Base-by-base conservation (phyloP, 2,329 filamentous ascomycete species). In the Diplodia sapinea region DNA sequence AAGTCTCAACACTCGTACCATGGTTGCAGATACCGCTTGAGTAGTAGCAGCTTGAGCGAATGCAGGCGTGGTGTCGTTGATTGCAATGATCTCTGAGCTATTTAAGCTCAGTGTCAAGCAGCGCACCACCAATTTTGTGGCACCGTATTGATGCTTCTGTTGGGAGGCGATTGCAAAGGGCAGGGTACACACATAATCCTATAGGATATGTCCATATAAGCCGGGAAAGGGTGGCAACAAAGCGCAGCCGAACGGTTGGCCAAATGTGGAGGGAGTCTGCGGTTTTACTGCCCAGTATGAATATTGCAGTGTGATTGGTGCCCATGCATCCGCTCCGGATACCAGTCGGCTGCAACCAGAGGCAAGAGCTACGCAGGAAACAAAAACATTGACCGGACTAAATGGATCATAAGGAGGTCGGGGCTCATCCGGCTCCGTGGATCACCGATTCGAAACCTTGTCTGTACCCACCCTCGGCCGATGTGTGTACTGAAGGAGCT, bases 101-200 rank as follows among this genome's bases (percentile, higher is more conserved):
- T 66, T 66, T 66, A 49, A 56, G 26, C 51, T 17, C 9, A 9
- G 50, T 47, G 38, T 63, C 59, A 54, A 33, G 23, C 38, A 12
- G 4, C 13, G 3, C 26, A 26, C 26, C 26, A 26, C 26, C 26
- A 26, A 2, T 26, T 26, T 4, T 26, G 26, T 26, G 3, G 26
- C 26, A 26, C 26, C 26, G 26, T 26, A 26, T 26, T 26, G 26
- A 26, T 26, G 17, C 1, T n/a, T 20, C n/a, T 11, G 15, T 7
- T 47, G 40, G 40, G 15, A 47, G 17, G 15, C 7, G 15, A 8
- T 47, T 6, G 17, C 40, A n/a, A n/a, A 47, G 17, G 40, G 40
- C 40, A 47, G 29, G 7, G 31, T 43, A 17, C 17, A 26, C n/a
- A 50, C 38, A 17, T 15, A 38, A 13, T 33, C 7, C 29, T 29